Percentiles rank a stretch among this genome's conserved stretches.
Conservation (phyloP, 169 alveolate species). For the Plasmodium coatneyi region DNA sequence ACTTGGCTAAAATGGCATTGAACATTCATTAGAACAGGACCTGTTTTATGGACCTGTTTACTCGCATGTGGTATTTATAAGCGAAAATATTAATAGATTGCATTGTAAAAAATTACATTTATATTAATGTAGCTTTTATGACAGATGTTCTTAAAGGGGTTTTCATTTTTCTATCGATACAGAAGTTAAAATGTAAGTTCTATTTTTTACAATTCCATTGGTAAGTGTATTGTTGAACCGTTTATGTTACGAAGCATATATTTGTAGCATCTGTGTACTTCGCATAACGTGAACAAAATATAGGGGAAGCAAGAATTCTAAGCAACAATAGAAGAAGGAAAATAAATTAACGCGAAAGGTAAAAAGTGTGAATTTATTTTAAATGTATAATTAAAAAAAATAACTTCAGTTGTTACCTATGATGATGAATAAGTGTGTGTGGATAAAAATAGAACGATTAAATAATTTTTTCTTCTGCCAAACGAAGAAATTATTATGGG, state of each 20-base stretch:
- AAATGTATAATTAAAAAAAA: neutral
- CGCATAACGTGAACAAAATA: neutral
- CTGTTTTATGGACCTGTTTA: neutral
- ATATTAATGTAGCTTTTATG: neutral
- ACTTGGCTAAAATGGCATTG: neutral
- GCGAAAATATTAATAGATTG: neutral
- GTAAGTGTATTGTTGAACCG: neutral
- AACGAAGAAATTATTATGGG: neutral
- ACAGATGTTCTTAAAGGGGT: neutral
- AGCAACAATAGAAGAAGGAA: neutral
- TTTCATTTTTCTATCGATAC: neutral
- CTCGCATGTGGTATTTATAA: neutral
- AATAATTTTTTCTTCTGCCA: neutral
- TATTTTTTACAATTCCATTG: neutral
- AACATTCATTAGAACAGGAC: neutral
- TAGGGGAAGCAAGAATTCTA: neutral
- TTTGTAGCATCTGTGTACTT: neutral
- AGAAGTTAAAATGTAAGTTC: neutral
- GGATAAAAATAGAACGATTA: neutral
- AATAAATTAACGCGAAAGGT: neutral
- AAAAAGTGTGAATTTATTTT: neutral
- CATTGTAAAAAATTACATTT: neutral
- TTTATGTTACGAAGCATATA: neutral
- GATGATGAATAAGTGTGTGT: neutral
- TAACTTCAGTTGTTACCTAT: neutral